Percentiles rank a stretch among this genome's conserved stretches.
These are phyloP conservation scores for Globisporangium cederbergense DNA, from an alignment of 352 stramenopile genomes.

Conservation along the genomic window DNA sequence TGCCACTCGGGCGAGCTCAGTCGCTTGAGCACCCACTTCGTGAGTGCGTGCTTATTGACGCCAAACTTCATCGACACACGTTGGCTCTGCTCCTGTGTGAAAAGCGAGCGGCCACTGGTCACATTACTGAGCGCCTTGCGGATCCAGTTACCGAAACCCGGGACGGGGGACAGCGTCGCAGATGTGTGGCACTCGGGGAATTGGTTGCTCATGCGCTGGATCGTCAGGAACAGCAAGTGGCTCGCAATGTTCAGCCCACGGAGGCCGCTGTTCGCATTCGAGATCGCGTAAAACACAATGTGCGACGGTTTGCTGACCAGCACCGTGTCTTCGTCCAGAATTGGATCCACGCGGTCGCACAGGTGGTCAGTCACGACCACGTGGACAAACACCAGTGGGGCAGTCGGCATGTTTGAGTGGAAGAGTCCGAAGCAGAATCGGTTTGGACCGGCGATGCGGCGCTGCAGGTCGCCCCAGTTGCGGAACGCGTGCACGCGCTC, in stretches of 20 bases:
- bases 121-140: constrained; percentile 33
- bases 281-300: constrained; percentile 87
- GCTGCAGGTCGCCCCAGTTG: constrained; percentile 61
- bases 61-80: constrained; percentile 54
- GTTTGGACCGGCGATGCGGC: constrained; percentile 56
- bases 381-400: constrained; percentile 76
- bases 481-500: constrained; percentile 76
- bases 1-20: constrained; percentile 50
- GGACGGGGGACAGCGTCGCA: constrained; percentile 76
- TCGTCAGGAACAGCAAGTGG: constrained; percentile 81
- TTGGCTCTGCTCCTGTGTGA: constrained; percentile 48
- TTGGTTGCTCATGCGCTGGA: constrained; percentile 64
- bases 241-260: constrained; percentile 79
- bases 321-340: constrained; percentile 52
- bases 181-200: constrained; percentile 64
- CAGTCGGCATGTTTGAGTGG: constrained; percentile 69
- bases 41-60: constrained; percentile 44
- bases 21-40: constrained; percentile 70
- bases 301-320: constrained; percentile 51
- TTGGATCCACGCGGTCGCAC: constrained; percentile 55
- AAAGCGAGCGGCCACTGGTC: constrained; percentile 32
- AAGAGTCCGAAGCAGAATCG: constrained; percentile 84
- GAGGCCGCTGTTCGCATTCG: constrained; percentile 74
- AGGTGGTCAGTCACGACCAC: constrained; percentile 69
- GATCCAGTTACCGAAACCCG: constrained; percentile 73